Evolutionary conservation across 176 grass and related monocot genomes (phyloP).

Genomic region (Carex parvula): DNA sequence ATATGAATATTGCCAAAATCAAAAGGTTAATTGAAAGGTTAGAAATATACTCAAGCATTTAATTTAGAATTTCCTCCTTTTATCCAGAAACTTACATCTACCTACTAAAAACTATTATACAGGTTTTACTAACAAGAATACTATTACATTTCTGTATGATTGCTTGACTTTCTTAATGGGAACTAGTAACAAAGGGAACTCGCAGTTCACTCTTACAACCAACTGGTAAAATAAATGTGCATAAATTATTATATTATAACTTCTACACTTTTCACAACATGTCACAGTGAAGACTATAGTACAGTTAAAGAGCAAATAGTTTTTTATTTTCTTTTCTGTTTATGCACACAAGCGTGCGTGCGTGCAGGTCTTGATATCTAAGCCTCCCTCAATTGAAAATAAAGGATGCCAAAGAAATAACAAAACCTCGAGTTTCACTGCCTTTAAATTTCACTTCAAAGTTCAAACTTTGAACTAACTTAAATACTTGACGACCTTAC

Average conservation of each 20-base stretch:
- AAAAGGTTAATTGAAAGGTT: not conserved
- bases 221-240: not conserved
- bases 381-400: not conserved
- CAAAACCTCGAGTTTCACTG: not conserved
- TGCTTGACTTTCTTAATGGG: not conserved
- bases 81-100: not conserved
- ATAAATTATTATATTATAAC: not conserved
- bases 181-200: not conserved
- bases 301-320: not conserved
- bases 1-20: not conserved
- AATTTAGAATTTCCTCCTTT: not conserved
- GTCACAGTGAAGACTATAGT: not conserved
- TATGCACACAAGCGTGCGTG: not conserved
- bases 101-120: not conserved
- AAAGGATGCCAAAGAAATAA: not conserved
- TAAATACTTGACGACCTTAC: not conserved
- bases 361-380: not conserved
- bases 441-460: not conserved
- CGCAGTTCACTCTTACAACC: not conserved
- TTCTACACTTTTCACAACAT: not conserved
- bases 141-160: not conserved
- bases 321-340: not conserved
- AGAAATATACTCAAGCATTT: not conserved
- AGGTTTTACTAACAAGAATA: not conserved
- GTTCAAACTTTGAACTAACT: not conserved